These are phyloP conservation scores for Seiridium cupressi DNA, from an alignment of 2,329 filamentous ascomycete species.

Conservation along the genomic window DNA sequence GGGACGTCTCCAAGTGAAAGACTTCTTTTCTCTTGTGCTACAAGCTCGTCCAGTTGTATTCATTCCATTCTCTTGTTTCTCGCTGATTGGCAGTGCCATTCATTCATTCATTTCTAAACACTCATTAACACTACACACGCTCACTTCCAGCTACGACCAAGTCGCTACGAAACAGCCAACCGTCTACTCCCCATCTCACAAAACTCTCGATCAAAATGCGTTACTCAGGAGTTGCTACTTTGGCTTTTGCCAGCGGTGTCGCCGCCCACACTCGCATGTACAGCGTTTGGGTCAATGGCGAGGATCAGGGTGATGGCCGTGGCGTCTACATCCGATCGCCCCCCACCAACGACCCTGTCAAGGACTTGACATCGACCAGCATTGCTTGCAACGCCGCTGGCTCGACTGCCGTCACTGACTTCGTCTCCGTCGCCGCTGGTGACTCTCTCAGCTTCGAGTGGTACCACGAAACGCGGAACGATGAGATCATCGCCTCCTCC, in stretches of 20 bases:
- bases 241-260: constrained; percentile 33
- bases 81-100: constrained; percentile 8
- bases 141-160: not conserved
- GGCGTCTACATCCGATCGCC: constrained; percentile 43
- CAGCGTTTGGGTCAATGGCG: constrained; percentile 45
- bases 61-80: constrained; percentile 4
- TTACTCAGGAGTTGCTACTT: constrained; percentile 22
- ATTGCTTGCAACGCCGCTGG: constrained; percentile 45
- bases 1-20: not conserved
- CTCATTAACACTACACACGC: not conserved
- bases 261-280: constrained; percentile 46
- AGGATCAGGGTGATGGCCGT: constrained; percentile 40
- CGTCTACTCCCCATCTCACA: not conserved
- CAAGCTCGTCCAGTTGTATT: constrained; percentile 3
- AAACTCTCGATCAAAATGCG: constrained; percentile 31
- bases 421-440: constrained; percentile 43
- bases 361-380: constrained; percentile 40
- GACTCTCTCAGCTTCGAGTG: constrained; percentile 47
- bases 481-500: constrained; percentile 52
- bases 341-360: constrained; percentile 40
- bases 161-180: not conserved
- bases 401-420: constrained; percentile 31
- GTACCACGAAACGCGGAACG: constrained; percentile 47
- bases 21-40: not conserved
- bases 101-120: constrained; percentile 8